Evolutionary conservation across 352 stramenopile species (phyloP).

Genomic region (Phytophthora uliginosa): DNA sequence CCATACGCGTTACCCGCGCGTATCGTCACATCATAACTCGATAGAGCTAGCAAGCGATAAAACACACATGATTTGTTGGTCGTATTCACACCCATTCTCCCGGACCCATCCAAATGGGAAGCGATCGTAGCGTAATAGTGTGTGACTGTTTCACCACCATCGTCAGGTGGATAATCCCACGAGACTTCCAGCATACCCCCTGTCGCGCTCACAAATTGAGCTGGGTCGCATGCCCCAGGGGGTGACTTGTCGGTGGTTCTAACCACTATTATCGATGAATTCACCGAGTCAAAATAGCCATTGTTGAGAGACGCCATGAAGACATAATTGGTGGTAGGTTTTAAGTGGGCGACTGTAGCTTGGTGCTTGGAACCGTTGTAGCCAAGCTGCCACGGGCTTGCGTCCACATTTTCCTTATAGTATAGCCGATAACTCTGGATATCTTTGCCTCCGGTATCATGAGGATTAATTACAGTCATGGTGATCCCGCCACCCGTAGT

Average conservation of each 20-base stretch:
- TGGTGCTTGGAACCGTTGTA: slow-evolving; percentile 37
- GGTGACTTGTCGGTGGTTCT: slow-evolving; percentile 54
- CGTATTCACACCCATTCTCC: slow-evolving; percentile 15
- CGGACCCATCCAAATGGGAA: slow-evolving; percentile 42
- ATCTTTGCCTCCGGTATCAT: slow-evolving; percentile 53
- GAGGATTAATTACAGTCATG: slow-evolving; percentile 50
- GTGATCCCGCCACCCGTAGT: slow-evolving; percentile 63
- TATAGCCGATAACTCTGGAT: slow-evolving; percentile 58
- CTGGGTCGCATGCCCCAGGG: slow-evolving; percentile 51
- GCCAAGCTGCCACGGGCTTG: slow-evolving; percentile 44
- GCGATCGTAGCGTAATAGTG: slow-evolving; percentile 43
- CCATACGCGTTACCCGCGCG: slow-evolving; percentile 55
- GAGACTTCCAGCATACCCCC: slow-evolving; percentile 59
- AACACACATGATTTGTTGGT: slow-evolving; percentile 41
- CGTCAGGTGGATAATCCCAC: slow-evolving; percentile 52
- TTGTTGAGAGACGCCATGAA: slow-evolving; percentile 61
- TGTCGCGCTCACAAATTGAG: slow-evolving; percentile 28
- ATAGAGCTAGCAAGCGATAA: slow-evolving; percentile 45
- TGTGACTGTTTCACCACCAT: slow-evolving; percentile 45
- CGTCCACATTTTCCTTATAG: slow-evolving; percentile 32
- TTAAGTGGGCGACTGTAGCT: slow-evolving; percentile 46
- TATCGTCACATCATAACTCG: slow-evolving; percentile 58
- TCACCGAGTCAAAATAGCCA: slow-evolving; percentile 49
- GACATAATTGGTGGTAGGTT: slow-evolving; percentile 39
- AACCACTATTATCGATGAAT: slow-evolving; percentile 43